Base-by-base conservation (phyloP, 2,329 filamentous ascomycete genomes). In the Penicillium sp. region DNA sequence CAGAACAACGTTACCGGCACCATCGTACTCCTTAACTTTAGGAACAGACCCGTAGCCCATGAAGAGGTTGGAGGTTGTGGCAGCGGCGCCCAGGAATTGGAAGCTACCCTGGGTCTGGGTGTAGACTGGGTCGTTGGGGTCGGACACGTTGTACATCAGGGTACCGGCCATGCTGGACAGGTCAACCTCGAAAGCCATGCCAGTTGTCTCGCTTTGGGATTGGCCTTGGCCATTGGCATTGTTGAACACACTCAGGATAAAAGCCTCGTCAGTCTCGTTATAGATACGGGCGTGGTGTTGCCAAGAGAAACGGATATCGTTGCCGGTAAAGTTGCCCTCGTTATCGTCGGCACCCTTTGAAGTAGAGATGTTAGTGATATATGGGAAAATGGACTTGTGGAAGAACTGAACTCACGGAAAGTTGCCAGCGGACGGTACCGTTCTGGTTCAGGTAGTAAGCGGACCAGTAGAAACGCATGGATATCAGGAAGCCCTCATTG, bases 401-500 rank as follows among this genome's bases (percentile, higher is more conserved):
- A 21, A 41, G 9, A 14, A 37, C 51, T 54, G 9, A 14, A 37
- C 51, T 54, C 24, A 58, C 55, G 13, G 51, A 41, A n/a, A 61
- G 27, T 16, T 53, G 55, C 61, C 63, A 65, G 21, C 65, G 53
- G 27, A 66, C 57, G 47, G 58, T 53, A n/a, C 66, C 67, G 6
- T 73, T 65, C 31, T 65, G 63, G 56, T 68, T 61, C 14, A 74
- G 41, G 31, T 70, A 70, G 43, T 66, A 72, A 1, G 63, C 70
- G 7, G 69, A 70, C 66, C 70, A 74, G 57, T 73, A 71, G n/a
- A 52, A 54, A 7, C 73, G 71, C 24, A 72, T 54, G 21, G 71
- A 74, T n/a, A 75, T 60, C 9, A 75, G 56, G 41, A 71, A 75
- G 16, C 72, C 68, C 3, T 74, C 65, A n/a, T 70, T 61, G 46